A percentile compares a stretch with the other conserved stretches of the same genome.
Evolutionary conservation across 2,329 filamentous ascomycete species (phyloP).

Genomic region (Sporothrix brasiliensis): DNA sequence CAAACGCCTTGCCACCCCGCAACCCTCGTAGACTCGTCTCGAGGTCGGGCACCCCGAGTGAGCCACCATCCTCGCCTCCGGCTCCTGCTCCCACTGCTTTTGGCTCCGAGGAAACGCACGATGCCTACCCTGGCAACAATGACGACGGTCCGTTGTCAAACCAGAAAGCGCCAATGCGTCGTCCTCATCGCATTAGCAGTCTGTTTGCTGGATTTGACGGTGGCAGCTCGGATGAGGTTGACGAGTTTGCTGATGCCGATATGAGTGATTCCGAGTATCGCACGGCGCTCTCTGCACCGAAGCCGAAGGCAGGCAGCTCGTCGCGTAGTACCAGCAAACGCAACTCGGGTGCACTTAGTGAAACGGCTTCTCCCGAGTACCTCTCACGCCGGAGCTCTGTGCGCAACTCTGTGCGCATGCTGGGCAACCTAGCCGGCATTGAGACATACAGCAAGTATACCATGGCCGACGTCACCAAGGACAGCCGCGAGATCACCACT

Average conservation of each 20-base stretch:
- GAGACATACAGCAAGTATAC: conserved; percentile 53
- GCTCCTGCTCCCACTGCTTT: conserved; percentile 35
- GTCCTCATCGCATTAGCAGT: conserved; percentile 76
- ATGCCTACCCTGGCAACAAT: conserved; percentile 77
- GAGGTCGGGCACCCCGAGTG: conserved; percentile 49
- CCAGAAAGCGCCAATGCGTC: conserved; percentile 62
- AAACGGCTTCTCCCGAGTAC: conserved; percentile 50
- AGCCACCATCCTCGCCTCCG: conserved; percentile 56
- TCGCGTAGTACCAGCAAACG: conserved; percentile 45
- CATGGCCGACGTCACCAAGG: conserved; percentile 41
- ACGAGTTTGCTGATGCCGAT: conserved; percentile 64
- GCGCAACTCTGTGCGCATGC: conserved; percentile 42
- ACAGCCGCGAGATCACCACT: conserved; percentile 38
- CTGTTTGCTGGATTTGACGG: conserved; percentile 85
- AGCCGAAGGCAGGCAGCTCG: conserved; percentile 49
- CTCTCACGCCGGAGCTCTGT: conserved; percentile 30
- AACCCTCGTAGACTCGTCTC: conserved; percentile 60
- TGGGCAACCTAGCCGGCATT: conserved; percentile 43
- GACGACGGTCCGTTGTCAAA: conserved; percentile 73
- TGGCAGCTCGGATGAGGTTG: conserved; percentile 66
- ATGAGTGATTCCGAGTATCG: conserved; percentile 68
- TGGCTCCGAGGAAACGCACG: conserved; percentile 52
- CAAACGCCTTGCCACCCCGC: conserved; percentile 59
- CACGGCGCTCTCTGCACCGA: conserved; percentile 66
- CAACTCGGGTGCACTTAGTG: conserved; percentile 45